Base-by-base conservation (phyloP, 352 stramenopile genomes). In the Peronospora belbahrii region DNA sequence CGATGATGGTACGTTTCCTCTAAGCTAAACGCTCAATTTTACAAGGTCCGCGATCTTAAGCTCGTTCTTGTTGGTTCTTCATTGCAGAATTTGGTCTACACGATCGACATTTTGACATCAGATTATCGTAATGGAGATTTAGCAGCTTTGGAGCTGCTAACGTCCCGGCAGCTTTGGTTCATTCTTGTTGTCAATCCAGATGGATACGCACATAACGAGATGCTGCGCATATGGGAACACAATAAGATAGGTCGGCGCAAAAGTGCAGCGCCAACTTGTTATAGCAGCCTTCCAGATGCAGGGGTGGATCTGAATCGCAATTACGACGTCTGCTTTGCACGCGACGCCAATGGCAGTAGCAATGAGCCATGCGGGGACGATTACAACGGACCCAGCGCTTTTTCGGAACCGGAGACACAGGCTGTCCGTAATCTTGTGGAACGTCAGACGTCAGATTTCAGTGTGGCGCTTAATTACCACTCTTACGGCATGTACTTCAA, bases 401-500 rank as follows among this genome's bases (percentile, higher is more conserved):
- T 93, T 40, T 93, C 82, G 6, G 82, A 93, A 49, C 82, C 82
- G 6, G 82, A 93, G 41, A 91, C 82, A 0, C 60, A 72, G 30
- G 82, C 78, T 37, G 82, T 93, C 33, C 77, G 81, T 15, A 45
- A 59, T 2, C 56, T 93, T 19, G 75, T 93, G 4, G 77, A 82
- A 48, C 58, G 60, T 2, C 40, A 54, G 2, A 62, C 50, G 5
- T 70, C 67, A 13, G 51, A 83, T 38, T 83, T 91, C 34, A 65
- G 59, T 9, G 69, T 75, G 4, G 79, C 70, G 13, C 61, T 93
- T 19, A 90, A 93, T 38, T 93, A 93, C 24, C 82, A 93, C 34
- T 88, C 82, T 20, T 91, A 85, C n/a, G 82, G 82, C 14, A 65
- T 73, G 34, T 89, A 82, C 30, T 72, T 93, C 36, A 93, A 93